Percentiles rank a stretch among this genome's conserved stretches.
Evolutionary conservation across 2,329 filamentous ascomycete genomes (phyloP).

Genomic region (Niveomyces coronatus): DNA sequence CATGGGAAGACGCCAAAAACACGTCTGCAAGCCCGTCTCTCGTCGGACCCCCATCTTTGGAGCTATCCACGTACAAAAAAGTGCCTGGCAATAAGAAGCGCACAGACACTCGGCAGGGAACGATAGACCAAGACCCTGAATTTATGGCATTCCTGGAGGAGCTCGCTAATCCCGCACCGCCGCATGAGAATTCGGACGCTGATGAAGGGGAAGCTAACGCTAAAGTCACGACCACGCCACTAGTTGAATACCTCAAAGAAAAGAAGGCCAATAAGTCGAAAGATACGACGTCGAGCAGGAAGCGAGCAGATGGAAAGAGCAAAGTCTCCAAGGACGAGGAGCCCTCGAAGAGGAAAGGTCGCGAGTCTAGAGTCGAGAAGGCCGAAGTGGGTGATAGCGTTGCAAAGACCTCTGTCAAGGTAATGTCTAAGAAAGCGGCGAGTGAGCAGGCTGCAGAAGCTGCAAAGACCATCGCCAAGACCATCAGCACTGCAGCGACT

Average conservation of each 20-base stretch:
- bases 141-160: slow-evolving; percentile 89
- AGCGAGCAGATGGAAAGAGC: slow-evolving; percentile 39
- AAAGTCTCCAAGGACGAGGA: slow-evolving; percentile 41
- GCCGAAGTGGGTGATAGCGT: not conserved
- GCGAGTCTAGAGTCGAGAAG: slow-evolving; percentile 39
- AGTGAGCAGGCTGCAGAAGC: slow-evolving; percentile 38
- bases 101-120: slow-evolving; percentile 77
- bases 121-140: slow-evolving; percentile 91
- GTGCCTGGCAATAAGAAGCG: slow-evolving; percentile 65
- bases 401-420: slow-evolving; percentile 50
- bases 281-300: slow-evolving; percentile 38
- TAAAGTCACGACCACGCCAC: slow-evolving; percentile 70
- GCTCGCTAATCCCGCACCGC: slow-evolving; percentile 57
- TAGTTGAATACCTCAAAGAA: slow-evolving; percentile 83
- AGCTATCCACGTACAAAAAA: slow-evolving; percentile 77
- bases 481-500: slow-evolving; percentile 19
- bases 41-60: slow-evolving; percentile 67
- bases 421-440: slow-evolving; percentile 49
- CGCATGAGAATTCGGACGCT: slow-evolving; percentile 33
- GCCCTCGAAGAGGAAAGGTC: slow-evolving; percentile 50
- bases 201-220: slow-evolving; percentile 33
- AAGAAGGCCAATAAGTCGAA: slow-evolving; percentile 72
- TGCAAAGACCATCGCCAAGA: slow-evolving; percentile 31
- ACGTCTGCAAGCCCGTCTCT: slow-evolving; percentile 62
- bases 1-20: slow-evolving; percentile 75